Percentiles rank a stretch among this genome's conserved stretches.
phyloP scores from a whole-genome alignment of 139 green algal species.

The Tetradesmus obliquus region DNA sequence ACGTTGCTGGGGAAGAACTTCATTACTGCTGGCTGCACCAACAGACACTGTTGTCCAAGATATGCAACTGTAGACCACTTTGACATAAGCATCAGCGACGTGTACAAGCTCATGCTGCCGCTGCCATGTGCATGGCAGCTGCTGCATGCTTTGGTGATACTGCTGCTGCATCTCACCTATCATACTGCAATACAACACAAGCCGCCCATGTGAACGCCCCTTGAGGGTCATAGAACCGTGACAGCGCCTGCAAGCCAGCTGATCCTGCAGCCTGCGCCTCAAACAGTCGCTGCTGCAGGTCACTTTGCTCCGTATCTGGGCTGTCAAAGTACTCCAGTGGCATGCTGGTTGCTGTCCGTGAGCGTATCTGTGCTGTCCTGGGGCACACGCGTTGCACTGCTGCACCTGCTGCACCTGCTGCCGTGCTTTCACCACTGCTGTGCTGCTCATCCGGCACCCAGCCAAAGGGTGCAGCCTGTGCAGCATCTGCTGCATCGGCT shows the following conservation, averaged over 20 bases:
- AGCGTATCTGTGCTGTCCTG: slow-evolving; percentile 56
- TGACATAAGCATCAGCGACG: too few species aligned
- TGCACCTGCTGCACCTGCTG: neutral
- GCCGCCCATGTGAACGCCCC: slow-evolving; percentile 72
- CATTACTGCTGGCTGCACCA: too few species aligned
- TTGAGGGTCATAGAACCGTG: slow-evolving; percentile 66
- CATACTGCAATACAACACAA: slow-evolving; percentile 53
- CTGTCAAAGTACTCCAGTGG: slow-evolving; percentile 76
- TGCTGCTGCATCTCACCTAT: slow-evolving; percentile 45
- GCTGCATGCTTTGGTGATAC: neutral
- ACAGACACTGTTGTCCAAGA: too few species aligned
- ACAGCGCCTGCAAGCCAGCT: slow-evolving; percentile 57
- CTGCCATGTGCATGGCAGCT: neutral
- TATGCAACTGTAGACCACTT: too few species aligned
- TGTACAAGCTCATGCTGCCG: neutral
- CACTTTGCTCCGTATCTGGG: slow-evolving; percentile 67
- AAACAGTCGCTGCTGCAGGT: slow-evolving; percentile 54
- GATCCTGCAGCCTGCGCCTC: slow-evolving; percentile 17
- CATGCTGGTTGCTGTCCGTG: slow-evolving; percentile 53
- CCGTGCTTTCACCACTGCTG: neutral
- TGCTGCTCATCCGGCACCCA: slow-evolving; percentile 63
- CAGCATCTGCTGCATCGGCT: neutral
- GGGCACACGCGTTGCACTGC: slow-evolving; percentile 49
- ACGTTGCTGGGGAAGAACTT: too few species aligned
- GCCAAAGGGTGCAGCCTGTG: slow-evolving; percentile 38